phyloP scores from a whole-genome alignment of 2,329 filamentous ascomycete genomes.

The Fusarium sp. region DNA sequence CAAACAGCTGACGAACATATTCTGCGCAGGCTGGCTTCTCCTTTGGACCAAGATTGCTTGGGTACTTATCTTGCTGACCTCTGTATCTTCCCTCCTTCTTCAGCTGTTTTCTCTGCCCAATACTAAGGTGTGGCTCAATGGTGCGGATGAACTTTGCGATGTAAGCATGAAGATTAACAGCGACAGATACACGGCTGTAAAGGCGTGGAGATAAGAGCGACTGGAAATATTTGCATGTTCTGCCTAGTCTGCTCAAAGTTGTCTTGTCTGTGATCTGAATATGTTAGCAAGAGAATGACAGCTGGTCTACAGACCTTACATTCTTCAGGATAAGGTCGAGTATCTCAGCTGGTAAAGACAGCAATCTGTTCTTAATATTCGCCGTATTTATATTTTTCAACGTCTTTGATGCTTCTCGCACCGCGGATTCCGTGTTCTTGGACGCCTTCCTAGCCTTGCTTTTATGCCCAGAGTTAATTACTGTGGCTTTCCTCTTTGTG shows the following conservation, averaged over 20 bases:
- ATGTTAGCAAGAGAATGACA: background rate
- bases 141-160: conserved; percentile 35
- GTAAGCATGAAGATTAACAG: conserved; percentile 22
- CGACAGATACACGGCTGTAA: conserved; percentile 21
- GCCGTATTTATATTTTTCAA: too few species aligned
- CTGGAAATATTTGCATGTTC: conserved; percentile 34
- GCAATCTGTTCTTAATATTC: background rate
- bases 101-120: conserved; percentile 29
- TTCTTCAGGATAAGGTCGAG: background rate
- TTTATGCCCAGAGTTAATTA: too few species aligned
- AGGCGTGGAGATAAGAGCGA: conserved; percentile 21
- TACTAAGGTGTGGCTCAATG: conserved; percentile 31
- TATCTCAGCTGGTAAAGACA: background rate
- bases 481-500: too few species aligned
- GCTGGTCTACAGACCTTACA: background rate
- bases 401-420: too few species aligned
- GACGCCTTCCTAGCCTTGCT: too few species aligned
- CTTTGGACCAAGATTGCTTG: conserved; percentile 2
- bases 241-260: conserved; percentile 9
- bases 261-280: background rate
- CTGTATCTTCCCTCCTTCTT: conserved; percentile 33
- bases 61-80: conserved; percentile 21
- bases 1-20: conserved; percentile 21
- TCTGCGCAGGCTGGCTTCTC: conserved; percentile 17
- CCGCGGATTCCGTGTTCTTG: too few species aligned